Evolutionary conservation across 73 alveolate species (phyloP).

Genomic region (Paramecium caudatum): DNA sequence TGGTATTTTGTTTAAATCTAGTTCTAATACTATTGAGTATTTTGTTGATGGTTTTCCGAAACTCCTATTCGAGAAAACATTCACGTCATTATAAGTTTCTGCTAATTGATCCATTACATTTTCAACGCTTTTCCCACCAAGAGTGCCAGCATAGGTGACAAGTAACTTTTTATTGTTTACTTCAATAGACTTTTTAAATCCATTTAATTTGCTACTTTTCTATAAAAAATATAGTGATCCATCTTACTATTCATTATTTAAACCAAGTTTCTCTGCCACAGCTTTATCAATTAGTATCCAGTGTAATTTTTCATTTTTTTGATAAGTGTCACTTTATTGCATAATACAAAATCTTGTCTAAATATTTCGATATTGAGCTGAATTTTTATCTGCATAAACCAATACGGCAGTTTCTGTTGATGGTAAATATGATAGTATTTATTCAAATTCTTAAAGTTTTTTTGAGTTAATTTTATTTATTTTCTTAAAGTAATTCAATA

Average conservation of each 20-base stretch:
- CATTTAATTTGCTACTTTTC: constrained; percentile 44
- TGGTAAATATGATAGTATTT: constrained; percentile 38
- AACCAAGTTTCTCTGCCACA: constrained; percentile 55
- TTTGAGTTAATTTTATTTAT: neutral
- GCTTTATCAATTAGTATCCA: constrained; percentile 64
- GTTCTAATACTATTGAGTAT: constrained; percentile 59
- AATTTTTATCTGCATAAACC: constrained; percentile 40
- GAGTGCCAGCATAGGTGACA: constrained; percentile 39
- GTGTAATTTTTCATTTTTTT: constrained; percentile 27
- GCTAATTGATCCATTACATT: constrained; percentile 41
- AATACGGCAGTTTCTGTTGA: constrained; percentile 32
- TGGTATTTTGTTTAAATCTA: constrained; percentile 63
- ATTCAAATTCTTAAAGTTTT: constrained; percentile 13
- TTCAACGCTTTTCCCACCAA: constrained; percentile 22
- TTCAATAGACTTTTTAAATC: neutral
- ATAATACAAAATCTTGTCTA: constrained; percentile 5
- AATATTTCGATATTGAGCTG: neutral
- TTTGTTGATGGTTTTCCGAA: constrained; percentile 46
- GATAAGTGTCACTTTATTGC: constrained; percentile 8
- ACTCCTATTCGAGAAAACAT: constrained; percentile 66
- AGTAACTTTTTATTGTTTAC: constrained; percentile 23
- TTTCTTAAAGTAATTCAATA: neutral
- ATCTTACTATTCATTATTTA: neutral
- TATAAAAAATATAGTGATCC: constrained; percentile 43
- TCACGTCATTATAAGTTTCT: constrained; percentile 50